Base-by-base conservation (phyloP, 805 yeast genomes). In the Pichia pseudocactophila region DNA sequence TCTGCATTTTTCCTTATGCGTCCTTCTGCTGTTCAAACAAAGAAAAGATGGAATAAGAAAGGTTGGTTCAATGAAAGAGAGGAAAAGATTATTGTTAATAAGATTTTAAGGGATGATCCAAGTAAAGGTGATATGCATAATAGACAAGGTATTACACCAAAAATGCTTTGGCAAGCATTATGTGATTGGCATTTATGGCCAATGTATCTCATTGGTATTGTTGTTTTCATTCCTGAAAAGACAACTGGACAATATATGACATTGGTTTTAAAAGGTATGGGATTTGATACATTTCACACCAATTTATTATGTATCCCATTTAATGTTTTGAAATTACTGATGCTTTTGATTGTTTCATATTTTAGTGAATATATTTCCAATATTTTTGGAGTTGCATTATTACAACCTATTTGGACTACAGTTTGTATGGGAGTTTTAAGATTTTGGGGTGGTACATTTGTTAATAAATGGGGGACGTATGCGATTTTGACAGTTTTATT, bases 51-150 rank as follows among this genome's bases (percentile, higher is more conserved):
- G 57, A 53, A 49, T 26, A 46, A 44, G 36, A 54, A 52, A 22
- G 55, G 55, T n/a, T 68, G 73, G 74, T 66, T 66, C 47, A 68
- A 71, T 15, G 74, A 72, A 1, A 56, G 73, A 34, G 80, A 78
- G 46, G 75, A 71, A 54, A 69, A 70, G 43, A 75, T 78, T 41
- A 62, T 76, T 25, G 80, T 75, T 39, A 76, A 76, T 53, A 63
- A 76, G 45, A 65, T 78, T 2, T 56, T 78, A 40, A 62, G 82
- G 50, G 82, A 78, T 52, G 84, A 79, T 51, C 83, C 83, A 22
- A 53, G 69, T 9, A 71, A 71, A 62, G 81, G 82, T 20, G 80
- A 74, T 46, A 75, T 76, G 82, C 66, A 76, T 53, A 77, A 78
- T 52, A 64, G 80, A 52, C 72, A 73, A 48, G 75, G 77, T 3